Conservation (phyloP, 148 eudicot species). For the Silene conica region DNA sequence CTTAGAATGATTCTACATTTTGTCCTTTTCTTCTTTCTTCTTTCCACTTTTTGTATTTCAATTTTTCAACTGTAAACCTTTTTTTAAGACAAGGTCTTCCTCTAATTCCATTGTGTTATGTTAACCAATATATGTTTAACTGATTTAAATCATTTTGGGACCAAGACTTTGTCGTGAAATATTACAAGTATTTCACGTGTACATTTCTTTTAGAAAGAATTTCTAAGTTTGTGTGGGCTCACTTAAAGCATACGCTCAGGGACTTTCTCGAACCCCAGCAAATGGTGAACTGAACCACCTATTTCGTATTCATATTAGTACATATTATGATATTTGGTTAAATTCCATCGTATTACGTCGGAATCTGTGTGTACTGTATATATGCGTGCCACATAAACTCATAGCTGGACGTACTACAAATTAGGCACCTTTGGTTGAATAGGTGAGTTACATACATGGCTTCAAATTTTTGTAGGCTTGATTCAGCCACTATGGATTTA, state of each 20-base stretch:
- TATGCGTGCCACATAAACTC: background rate
- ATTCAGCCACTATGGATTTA: conserved; percentile 80
- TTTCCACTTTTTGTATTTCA: background rate
- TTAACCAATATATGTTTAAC: background rate
- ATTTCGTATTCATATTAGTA: background rate
- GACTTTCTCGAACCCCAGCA: background rate
- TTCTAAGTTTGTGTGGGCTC: no score
- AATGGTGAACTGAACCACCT: background rate
- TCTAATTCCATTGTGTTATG: background rate
- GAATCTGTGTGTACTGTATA: background rate
- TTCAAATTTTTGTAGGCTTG: conserved; percentile 51
- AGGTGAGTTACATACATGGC: background rate
- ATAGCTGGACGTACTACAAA: background rate
- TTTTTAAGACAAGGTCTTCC: no score
- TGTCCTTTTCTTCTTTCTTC: background rate
- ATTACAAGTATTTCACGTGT: no score
- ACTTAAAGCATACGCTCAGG: no score
- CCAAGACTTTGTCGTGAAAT: no score
- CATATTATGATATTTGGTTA: background rate
- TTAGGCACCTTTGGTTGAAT: background rate
- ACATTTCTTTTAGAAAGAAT: no score
- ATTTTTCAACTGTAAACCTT: background rate
- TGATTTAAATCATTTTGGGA: background rate
- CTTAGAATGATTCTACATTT: background rate
- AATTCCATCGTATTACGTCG: background rate